Evolutionary conservation across 257 asterid genomes (phyloP), one percentile per base, ranked within the genome.

Genomic region (Striga asiatica): DNA sequence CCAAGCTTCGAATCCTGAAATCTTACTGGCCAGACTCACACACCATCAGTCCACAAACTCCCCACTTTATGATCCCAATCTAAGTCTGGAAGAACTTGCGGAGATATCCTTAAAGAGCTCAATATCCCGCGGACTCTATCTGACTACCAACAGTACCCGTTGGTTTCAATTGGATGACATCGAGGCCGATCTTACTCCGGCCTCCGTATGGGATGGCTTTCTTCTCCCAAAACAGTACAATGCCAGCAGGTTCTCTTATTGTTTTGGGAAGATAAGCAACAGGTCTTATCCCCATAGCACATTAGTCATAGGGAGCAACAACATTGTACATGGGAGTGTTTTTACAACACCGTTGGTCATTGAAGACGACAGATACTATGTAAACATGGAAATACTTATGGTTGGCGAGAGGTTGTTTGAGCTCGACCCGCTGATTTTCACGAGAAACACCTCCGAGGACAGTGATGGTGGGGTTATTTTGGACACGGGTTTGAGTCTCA

Each of bases 251-350:
- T 60, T 60, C 6, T 47, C 66, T 0, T 60, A 48, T 14, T 59
- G 58, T 6, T 13, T 48, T 0, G 65, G 65, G 0, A 32, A 47
- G 27, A 29, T 47, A 2, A 50, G 20, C 10, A 58, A 48, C 11
- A 19, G n/a, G 0, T 48, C 50, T 1, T 32, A 60, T n/a, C 11
- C 13, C 0, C 47, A 59, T 6, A 48, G 35, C 28, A n/a, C 25
- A 4, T 34, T 60, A 13, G 29, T 60, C 38, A 60, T 35, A n/a
- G 50, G 58, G 13, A 6, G n/a, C n/a, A n/a, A 60, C 17, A 17
- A 13, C 5, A 10, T 37, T 10, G 18, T 48, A 17, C 58, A 20
- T 6, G 13, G 6, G 4, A 38, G 27, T 13, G n/a, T n/a, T n/a
- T 19, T 16, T 22, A 1, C 6, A 12, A 34, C 50, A 3, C 58